Evolutionary conservation across 306 rosid genomes (phyloP).

Genomic region (Oemleria cerasiformis): DNA sequence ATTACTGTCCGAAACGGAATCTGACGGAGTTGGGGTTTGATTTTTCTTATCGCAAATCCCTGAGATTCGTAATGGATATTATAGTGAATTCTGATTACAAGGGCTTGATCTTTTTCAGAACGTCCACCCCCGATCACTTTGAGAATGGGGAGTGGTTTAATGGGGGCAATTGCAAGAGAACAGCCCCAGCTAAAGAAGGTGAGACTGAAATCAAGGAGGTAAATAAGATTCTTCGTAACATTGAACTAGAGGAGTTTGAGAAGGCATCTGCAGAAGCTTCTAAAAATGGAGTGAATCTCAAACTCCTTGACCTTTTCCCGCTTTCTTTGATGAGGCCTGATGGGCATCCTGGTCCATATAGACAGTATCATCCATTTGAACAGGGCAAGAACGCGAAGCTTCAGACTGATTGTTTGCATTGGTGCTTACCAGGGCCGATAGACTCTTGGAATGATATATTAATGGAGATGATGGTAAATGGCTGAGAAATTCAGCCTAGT

Average conservation of each 20-base stretch:
- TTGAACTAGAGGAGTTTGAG: slow-evolving; percentile 69
- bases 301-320: slow-evolving; percentile 58
- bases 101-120: slow-evolving; percentile 73
- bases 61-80: slow-evolving; percentile 58
- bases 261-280: slow-evolving; percentile 53
- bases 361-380: slow-evolving; percentile 75
- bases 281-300: slow-evolving; percentile 57
- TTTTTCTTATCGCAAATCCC: slow-evolving; percentile 78
- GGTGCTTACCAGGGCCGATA: slow-evolving; percentile 98
- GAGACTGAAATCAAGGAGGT: slow-evolving; percentile 57
- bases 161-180: slow-evolving; percentile 81
- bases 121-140: slow-evolving; percentile 91
- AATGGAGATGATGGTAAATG: slow-evolving; percentile 73
- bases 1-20: slow-evolving; percentile 62
- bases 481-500: slow-evolving; percentile 28
- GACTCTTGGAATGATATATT: slow-evolving; percentile 88
- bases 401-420: slow-evolving; percentile 90
- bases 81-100: slow-evolving; percentile 62
- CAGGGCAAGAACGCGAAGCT: slow-evolving; percentile 44
- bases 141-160: slow-evolving; percentile 93
- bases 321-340: slow-evolving; percentile 87
- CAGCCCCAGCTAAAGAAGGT: slow-evolving; percentile 75
- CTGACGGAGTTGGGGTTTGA: slow-evolving; percentile 70
- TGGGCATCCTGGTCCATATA: slow-evolving; percentile 93
- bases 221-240: slow-evolving; percentile 44